Percentiles rank a stretch among this genome's conserved stretches.
phyloP scores from a whole-genome alignment of 495 filamentous ascomycete genomes.

The Massariosphaeria phaeospora region DNA sequence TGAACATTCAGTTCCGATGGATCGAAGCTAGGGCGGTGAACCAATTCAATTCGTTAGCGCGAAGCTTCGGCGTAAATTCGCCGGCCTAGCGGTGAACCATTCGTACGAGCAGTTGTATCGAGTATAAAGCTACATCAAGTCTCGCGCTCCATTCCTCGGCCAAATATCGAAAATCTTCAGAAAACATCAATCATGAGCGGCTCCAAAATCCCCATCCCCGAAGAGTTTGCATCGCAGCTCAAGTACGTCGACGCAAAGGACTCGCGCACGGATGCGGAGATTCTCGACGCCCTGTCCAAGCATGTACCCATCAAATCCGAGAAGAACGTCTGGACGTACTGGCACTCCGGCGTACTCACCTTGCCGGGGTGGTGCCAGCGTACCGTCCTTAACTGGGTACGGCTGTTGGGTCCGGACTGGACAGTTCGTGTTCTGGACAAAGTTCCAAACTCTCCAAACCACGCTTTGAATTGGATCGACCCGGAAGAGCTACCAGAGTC shows the following conservation, averaged over 20 bases:
- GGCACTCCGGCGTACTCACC: slow-evolving; percentile 38
- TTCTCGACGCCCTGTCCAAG: slow-evolving; percentile 24
- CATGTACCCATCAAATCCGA: slow-evolving; percentile 38
- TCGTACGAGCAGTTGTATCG: no score
- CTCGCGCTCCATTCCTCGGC: no score
- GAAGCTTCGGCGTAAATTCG: no score
- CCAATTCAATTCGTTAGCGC: no score
- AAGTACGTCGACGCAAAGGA: slow-evolving; percentile 12
- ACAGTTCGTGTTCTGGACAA: slow-evolving; percentile 31
- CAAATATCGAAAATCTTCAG: no score
- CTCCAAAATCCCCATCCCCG: slow-evolving; percentile 3
- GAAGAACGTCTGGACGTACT: slow-evolving; percentile 47
- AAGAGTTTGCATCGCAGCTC: slow-evolving; percentile 11
- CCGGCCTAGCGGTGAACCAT: no score
- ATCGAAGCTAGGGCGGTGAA: no score
- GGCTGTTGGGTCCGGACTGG: slow-evolving; percentile 25
- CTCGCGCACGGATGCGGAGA: slow-evolving; percentile 24
- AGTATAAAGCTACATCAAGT: no score
- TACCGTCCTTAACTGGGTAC: slow-evolving; percentile 35
- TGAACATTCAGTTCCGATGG: no score
- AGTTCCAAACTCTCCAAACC: slow-evolving; percentile 22
- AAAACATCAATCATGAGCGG: no score
- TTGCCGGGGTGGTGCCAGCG: slow-evolving; percentile 42
- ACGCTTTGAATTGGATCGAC: slow-evolving; percentile 33
- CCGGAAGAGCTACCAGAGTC: slow-evolving; percentile 37